phyloP scores from a whole-genome alignment of 768 basidiomycete species.

The Leucosporidium scottii region DNA sequence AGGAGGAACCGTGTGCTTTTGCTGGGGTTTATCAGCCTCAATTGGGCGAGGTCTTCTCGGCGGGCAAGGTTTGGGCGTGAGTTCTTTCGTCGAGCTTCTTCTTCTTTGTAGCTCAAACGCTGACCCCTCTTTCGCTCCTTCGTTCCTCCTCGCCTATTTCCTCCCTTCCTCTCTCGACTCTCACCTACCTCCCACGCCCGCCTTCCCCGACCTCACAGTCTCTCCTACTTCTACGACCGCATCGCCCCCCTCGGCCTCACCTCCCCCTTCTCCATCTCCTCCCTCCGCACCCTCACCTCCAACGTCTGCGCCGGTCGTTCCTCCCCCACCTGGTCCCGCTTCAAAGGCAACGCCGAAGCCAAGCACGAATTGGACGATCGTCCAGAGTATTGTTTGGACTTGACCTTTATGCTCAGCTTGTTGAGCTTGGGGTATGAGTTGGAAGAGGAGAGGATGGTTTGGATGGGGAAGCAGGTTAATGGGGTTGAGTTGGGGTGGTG shows the following conservation, averaged over 20 bases:
- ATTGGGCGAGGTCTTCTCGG: constrained; percentile 75
- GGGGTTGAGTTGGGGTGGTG: constrained; percentile 89
- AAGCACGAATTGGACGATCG: constrained; percentile 67
- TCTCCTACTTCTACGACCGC: constrained; percentile 98
- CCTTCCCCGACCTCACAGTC: constrained; percentile 30
- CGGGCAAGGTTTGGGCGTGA: constrained; percentile 50
- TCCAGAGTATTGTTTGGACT: constrained; percentile 90
- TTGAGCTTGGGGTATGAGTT: constrained; percentile 88
- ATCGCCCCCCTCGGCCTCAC: constrained; percentile 58
- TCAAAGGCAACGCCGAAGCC: constrained; percentile 45
- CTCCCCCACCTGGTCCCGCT: constrained; percentile 55
- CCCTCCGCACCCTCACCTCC: constrained; percentile 49
- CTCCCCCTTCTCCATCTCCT: constrained; percentile 36
- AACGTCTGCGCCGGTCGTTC: constrained; percentile 65
- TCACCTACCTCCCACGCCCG: neutral
- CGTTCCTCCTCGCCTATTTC: no score
- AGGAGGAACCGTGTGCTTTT: constrained; percentile 90
- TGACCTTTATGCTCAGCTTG: constrained; percentile 90
- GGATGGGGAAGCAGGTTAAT: constrained; percentile 75
- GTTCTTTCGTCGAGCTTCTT: neutral
- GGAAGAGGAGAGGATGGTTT: constrained; percentile 52
- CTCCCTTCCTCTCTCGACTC: neutral
- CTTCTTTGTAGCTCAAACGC: neutral
- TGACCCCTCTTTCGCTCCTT: no score
- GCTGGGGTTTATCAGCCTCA: constrained; percentile 96